Base-by-base conservation (phyloP, 495 filamentous ascomycete species). In the Glarea lozoyensis region DNA sequence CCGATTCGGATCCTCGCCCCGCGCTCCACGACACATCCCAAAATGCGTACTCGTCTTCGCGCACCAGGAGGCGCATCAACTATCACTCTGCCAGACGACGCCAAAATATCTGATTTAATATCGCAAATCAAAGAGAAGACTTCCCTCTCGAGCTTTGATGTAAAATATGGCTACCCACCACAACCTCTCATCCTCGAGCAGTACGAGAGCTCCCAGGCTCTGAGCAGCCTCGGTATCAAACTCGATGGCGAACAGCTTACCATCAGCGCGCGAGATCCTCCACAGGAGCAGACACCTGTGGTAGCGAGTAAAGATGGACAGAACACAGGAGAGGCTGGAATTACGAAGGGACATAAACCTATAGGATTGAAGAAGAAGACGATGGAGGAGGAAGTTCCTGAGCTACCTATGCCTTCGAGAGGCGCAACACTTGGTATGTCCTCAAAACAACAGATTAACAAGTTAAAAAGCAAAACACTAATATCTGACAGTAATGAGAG, bases 101-200 rank as follows among this genome's bases (percentile, higher is more conserved):
- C 83, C 15, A 83, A 75, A 2, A 70, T 92, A 19, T 58, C 61
- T 21, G 78, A 84, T 38, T 72, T 95, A 0, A 63, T 71, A 21
- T 40, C 50, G 13, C 56, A 66, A 36, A 83, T 87, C 42, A 59
- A 58, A 20, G 63, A 75, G 40, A 67, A 66, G 43, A 83, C 79
- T 1, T 67, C 64, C 10, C 42, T 66, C 18, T 22, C 45, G 4
- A 57, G 62, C 21, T 86, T 89, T 50, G 79, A 88, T 24, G 64
- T 94, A 32, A 96, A 94, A 67, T 84, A 81, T 58, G 88, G 90
- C 15, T 97, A 86, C 59, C 92, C 92, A 2, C 72, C 84, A 2
- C 80, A 82, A 51, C 66, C 77, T 13, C 70, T 98, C 10, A 61
- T 73, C 20, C 67, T 86, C 11, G 69, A 76, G 21, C 39, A 45